A percentile compares a stretch with the other conserved stretches of the same genome.
phyloP scores from a whole-genome alignment of 2,329 filamentous ascomycete genomes.

The Venturiaceae sp. region DNA sequence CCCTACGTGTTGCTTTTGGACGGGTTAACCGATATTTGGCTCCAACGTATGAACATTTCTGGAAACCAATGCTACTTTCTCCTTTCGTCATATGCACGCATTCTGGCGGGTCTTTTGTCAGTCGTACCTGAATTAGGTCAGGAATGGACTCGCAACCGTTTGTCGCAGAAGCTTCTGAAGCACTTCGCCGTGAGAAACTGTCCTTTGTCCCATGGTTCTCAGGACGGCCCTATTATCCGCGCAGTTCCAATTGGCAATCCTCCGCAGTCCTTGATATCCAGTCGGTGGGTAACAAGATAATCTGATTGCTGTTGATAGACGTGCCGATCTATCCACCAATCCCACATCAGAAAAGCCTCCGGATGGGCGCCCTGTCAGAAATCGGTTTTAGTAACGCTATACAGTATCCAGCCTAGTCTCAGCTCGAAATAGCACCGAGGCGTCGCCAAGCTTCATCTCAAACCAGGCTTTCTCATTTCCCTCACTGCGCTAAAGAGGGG shows the following conservation, averaged over 20 bases:
- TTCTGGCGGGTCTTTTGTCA: no score
- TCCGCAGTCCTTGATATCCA: background rate
- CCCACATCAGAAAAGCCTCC: background rate
- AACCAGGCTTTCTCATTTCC: background rate
- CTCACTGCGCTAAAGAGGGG: background rate
- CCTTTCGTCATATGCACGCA: background rate
- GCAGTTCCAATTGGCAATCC: no score
- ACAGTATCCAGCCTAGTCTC: background rate
- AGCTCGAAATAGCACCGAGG: background rate
- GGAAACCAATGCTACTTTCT: background rate
- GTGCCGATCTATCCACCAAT: background rate
- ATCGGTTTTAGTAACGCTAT: background rate
- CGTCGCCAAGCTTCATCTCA: background rate
- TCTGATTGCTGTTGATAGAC: background rate
- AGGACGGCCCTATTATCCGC: background rate
- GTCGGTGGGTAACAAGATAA: background rate
- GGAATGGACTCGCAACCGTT: background rate
- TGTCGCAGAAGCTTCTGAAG: background rate
- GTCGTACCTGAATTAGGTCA: background rate
- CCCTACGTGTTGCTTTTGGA: background rate
- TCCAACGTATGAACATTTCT: background rate
- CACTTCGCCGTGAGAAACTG: background rate
- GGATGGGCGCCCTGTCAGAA: background rate
- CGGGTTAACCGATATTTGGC: background rate
- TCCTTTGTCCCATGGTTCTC: background rate